Evolutionary conservation across 163 green algal species (phyloP).

Genomic region (Prototheca stagnorum): DNA sequence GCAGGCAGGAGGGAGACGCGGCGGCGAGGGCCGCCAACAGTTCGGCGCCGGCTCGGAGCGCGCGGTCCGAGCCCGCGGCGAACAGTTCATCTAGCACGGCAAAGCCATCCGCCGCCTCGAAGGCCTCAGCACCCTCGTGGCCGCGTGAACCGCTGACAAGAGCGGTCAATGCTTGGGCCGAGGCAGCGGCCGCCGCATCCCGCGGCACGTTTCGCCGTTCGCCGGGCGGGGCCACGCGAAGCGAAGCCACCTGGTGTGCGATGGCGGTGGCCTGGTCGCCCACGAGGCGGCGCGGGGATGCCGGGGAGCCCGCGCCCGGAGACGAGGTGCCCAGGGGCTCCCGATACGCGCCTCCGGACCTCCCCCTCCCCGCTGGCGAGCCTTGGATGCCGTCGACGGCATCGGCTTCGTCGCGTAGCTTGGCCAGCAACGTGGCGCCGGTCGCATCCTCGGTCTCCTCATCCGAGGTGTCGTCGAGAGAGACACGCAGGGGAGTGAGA

Average conservation of each 20-base stretch:
- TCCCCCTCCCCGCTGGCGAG: too few relatives aligned
- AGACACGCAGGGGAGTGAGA: too few relatives aligned
- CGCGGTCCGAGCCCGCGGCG: slow-evolving; percentile 15
- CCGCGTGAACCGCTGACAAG: slow-evolving; percentile 8
- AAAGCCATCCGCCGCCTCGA: slow-evolving; percentile 23
- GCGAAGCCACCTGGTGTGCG: slow-evolving; percentile 30
- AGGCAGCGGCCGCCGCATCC: slow-evolving; percentile 20
- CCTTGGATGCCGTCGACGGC: too few relatives aligned
- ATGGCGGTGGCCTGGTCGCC: too few relatives aligned
- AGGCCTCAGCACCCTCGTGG: slow-evolving; percentile 1
- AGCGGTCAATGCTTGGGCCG: slow-evolving; percentile 4
- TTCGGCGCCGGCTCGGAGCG: slow-evolving; percentile 7
- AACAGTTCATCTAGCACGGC: slow-evolving; percentile 33
- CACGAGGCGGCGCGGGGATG: too few relatives aligned
- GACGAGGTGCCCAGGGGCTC: too few relatives aligned
- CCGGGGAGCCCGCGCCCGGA: too few relatives aligned
- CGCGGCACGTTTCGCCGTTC: slow-evolving; percentile 10
- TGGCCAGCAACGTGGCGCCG: too few relatives aligned
- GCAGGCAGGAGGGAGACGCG: slow-evolving; percentile 22
- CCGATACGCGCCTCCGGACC: too few relatives aligned
- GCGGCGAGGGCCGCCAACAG: slow-evolving; percentile 22
- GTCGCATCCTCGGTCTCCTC: too few relatives aligned
- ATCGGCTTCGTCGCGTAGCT: too few relatives aligned
- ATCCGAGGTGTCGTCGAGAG: too few relatives aligned
- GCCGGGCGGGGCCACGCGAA: slow-evolving; percentile 20